These are phyloP conservation scores for Phytophthora tentaculata DNA, from an alignment of 352 stramenopile species.

Conservation along the genomic window DNA sequence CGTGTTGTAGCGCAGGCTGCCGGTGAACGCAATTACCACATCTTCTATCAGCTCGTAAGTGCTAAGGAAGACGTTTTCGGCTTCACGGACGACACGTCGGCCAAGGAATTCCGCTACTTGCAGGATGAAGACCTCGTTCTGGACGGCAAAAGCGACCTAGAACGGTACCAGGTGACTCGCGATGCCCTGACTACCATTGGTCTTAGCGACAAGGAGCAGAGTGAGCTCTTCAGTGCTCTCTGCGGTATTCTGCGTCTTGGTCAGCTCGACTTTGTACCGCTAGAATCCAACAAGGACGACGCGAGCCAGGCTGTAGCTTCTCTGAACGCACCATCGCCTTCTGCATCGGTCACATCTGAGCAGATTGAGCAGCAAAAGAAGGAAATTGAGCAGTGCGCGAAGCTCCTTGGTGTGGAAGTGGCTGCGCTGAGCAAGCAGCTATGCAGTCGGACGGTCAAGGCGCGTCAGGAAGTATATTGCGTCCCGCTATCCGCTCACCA, in stretches of 20 bases:
- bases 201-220: conserved; percentile 68
- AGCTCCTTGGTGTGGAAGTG: conserved; percentile 75
- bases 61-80: conserved; percentile 64
- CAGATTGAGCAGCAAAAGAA: conserved; percentile 60
- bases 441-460: conserved; percentile 85
- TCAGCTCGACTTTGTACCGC: conserved; percentile 82
- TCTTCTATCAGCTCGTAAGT: conserved; percentile 96
- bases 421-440: conserved; percentile 67
- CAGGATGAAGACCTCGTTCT: conserved; percentile 74
- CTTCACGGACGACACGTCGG: conserved; percentile 51
- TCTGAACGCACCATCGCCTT: conserved; percentile 31
- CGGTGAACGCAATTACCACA: conserved; percentile 98
- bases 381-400: conserved; percentile 68
- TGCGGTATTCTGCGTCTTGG: conserved; percentile 81
- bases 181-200: conserved; percentile 84
- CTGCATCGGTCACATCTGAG: conserved; percentile 24
- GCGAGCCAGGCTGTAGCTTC: conserved; percentile 72
- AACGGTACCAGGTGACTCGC: conserved; percentile 83
- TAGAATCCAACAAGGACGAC: conserved; percentile 80
- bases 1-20: conserved; percentile 90
- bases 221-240: conserved; percentile 74
- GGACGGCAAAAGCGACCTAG: conserved; percentile 72
- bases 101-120: conserved; percentile 76
- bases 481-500: conserved; percentile 76
- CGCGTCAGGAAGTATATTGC: conserved; percentile 83